Evolutionary conservation across 805 yeast genomes (phyloP).

Genomic region (Yamadazyma scolyti): DNA sequence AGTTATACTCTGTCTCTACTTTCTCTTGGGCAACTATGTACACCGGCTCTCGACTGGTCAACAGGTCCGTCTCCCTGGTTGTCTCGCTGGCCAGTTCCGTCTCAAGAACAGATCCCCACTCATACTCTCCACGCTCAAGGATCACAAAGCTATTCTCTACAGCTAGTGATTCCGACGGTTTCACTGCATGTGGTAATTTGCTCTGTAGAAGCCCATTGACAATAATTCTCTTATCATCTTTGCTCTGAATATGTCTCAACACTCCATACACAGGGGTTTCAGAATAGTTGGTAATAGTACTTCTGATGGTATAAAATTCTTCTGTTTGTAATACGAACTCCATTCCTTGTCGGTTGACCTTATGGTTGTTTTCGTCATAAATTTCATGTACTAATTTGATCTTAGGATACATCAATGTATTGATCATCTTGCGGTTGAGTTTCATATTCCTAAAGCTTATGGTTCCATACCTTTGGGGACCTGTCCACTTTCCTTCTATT

Average conservation of each 20-base stretch:
- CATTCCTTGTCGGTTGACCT: constrained; percentile 19
- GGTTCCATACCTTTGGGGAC: constrained; percentile 41
- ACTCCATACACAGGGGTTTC: constrained; percentile 45
- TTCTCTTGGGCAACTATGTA: constrained; percentile 17
- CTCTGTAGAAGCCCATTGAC: constrained; percentile 72
- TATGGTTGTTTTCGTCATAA: constrained; percentile 8
- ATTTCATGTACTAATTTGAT: constrained; percentile 39
- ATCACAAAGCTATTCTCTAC: constrained; percentile 58
- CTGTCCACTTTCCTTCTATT: constrained; percentile 65
- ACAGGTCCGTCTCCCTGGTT: constrained; percentile 14
- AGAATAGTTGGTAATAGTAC: constrained; percentile 50
- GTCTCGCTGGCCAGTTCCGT: constrained; percentile 1
- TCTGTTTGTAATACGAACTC: constrained; percentile 38
- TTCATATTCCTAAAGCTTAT: constrained; percentile 67
- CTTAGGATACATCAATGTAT: constrained; percentile 46
- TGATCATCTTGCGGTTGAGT: constrained; percentile 58
- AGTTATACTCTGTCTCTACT: neutral
- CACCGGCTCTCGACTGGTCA: constrained; percentile 29
- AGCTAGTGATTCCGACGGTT: constrained; percentile 38
- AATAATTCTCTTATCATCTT: constrained; percentile 53
- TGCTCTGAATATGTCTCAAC: constrained; percentile 30
- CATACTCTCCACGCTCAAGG: constrained; percentile 75
- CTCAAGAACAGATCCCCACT: constrained; percentile 58
- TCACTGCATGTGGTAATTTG: constrained; percentile 39
- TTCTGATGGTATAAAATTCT: constrained; percentile 47